Conservation (phyloP, 2,329 filamentous ascomycete species). For the Trichoderma atroviride region DNA sequence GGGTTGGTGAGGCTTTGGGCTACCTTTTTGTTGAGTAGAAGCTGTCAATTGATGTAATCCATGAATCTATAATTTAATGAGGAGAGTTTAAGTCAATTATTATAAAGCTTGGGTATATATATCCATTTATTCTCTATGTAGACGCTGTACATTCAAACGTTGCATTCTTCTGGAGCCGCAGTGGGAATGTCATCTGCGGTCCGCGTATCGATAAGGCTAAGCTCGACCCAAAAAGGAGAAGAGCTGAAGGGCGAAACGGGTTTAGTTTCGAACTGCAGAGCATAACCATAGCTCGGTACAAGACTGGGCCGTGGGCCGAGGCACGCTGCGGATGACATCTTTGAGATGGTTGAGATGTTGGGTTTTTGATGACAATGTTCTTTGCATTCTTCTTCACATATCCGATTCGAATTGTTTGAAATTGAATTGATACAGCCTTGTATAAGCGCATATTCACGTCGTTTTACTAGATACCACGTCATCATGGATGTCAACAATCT, state of each 20-base stretch:
- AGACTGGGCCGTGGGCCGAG: background rate
- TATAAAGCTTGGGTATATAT: too few relatives aligned
- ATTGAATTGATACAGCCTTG: background rate
- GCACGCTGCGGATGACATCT: background rate
- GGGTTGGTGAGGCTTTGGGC: too few relatives aligned
- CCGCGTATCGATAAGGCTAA: constrained; percentile 10
- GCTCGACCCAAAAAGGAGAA: background rate
- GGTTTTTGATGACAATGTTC: background rate
- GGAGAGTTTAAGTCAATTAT: too few relatives aligned
- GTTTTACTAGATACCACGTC: background rate
- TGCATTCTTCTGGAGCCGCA: background rate
- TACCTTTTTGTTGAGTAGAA: too few relatives aligned
- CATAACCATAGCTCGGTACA: background rate
- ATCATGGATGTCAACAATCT: constrained; percentile 6
- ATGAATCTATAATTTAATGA: too few relatives aligned
- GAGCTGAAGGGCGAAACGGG: background rate
- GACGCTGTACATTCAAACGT: too few relatives aligned
- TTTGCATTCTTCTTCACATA: background rate
- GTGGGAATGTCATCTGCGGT: background rate
- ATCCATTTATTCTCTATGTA: too few relatives aligned
- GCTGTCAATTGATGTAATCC: too few relatives aligned
- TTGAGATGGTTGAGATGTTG: too few relatives aligned
- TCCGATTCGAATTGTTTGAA: background rate
- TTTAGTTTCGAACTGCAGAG: background rate
- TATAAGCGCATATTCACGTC: background rate